phyloP scores from a whole-genome alignment of 139 green algal genomes.

The Klebsormidium nitens region DNA sequence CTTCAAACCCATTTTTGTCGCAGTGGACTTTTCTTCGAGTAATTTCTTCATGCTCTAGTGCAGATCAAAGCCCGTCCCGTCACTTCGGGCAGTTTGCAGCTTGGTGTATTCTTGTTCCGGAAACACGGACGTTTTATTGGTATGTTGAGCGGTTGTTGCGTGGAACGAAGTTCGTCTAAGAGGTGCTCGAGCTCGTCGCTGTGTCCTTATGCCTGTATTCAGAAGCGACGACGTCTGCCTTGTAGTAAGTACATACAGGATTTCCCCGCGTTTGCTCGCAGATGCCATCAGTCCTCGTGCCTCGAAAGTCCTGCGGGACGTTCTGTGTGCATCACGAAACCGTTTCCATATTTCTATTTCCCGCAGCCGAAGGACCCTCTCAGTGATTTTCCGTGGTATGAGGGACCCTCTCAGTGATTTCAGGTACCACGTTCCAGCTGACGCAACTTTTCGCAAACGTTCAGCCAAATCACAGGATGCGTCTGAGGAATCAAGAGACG shows the following conservation, averaged over 20 bases:
- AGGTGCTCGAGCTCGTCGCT: no score
- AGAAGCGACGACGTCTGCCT: no score
- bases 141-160: no score
- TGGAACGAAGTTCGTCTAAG: no score
- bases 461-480: no score
- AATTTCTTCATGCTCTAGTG: neutral
- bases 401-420: neutral
- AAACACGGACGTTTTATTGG: no score
- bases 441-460: neutral
- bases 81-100: no score
- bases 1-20: conserved; percentile 9
- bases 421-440: neutral
- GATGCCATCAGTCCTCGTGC: neutral
- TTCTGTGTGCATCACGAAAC: neutral
- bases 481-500: neutral
- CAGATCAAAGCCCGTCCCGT: no score
- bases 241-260: no score
- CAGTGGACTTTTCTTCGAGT: conserved; percentile 5
- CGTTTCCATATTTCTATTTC: neutral
- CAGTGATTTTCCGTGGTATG: neutral
- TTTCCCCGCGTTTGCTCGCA: no score
- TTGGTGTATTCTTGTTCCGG: no score
- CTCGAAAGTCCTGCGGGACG: neutral
- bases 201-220: no score
- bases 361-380: neutral